Evolutionary conservation across 352 stramenopile species (phyloP), one percentile per base, ranked within the genome.

Genomic region (Phytophthora vignae): DNA sequence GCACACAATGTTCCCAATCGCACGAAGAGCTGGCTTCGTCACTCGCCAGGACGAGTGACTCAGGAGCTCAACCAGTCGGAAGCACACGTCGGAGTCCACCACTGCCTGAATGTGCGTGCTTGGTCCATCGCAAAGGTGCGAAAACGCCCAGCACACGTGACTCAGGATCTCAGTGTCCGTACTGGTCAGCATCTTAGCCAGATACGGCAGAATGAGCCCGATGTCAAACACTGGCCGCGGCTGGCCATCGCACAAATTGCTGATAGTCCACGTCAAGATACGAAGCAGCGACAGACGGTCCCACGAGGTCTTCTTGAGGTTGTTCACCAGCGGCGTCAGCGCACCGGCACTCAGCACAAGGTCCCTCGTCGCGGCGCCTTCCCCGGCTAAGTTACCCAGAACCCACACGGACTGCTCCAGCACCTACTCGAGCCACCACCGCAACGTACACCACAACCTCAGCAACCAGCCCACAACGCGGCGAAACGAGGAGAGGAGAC

Each of bases 1-100:
- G 72, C 97, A 99, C 42, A 99, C 97, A 81, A 99, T 99, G 78
- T 99, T 99, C n/a, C 97, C 97, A 73, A 99, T 99, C 15, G 97
- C 98, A 19, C 97, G 88, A 25, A 99, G 75, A 5, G 97, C 97
- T 12, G 97, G 97, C 71, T 99, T 99, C 10, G 96, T 98, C 1
- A 99, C 97, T 36, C 96, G 91, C 90, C 97, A 99, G 48, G 90
- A 98, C 66, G 71, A 97, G 82, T 91, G 91, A 64, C 87, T 85
- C 21, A 99, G 74, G 9, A 99, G 76, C 65, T 99, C 92, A 44
- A 99, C 96, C 10, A 99, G 84, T 2, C 96, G 90, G 31, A 91
- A 90, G 84, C 88, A 94, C 68, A 95, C 81, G 62, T 97, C 77
- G 42, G 93, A 87, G 64, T 98, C 89, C 52, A 99, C 94, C 1